phyloP scores from a whole-genome alignment of 768 basidiomycete species.

The Agaricus blazei region DNA sequence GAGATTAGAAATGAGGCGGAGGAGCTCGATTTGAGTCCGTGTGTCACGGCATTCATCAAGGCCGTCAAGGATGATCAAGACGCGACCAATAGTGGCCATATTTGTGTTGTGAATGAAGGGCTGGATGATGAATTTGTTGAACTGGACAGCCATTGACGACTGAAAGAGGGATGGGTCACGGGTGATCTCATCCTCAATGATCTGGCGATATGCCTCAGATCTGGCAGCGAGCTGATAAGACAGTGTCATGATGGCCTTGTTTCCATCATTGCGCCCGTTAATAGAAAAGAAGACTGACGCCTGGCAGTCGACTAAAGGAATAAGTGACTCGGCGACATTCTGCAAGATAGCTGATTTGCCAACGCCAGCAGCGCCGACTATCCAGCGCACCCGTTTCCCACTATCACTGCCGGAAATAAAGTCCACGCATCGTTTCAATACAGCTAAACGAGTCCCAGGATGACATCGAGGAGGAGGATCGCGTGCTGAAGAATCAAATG shows the following conservation, averaged over 20 bases:
- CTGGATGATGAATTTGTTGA: slow-evolving; percentile 12
- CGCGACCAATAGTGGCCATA: too few species aligned
- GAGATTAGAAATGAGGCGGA: slow-evolving; percentile 8
- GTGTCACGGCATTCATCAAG: slow-evolving; percentile 20
- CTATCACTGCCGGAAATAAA: too few species aligned
- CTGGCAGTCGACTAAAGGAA: too few species aligned
- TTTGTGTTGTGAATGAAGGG: neutral
- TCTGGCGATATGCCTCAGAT: neutral
- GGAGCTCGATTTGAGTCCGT: slow-evolving; percentile 11
- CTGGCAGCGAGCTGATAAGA: slow-evolving; percentile 16
- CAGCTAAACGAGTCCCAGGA: too few species aligned
- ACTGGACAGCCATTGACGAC: slow-evolving; percentile 10
- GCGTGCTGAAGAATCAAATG: too few species aligned
- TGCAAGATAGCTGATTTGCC: neutral
- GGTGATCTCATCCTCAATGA: slow-evolving; percentile 5
- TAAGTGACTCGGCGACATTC: neutral
- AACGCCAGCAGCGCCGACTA: too few species aligned
- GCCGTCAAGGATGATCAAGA: slow-evolving; percentile 17
- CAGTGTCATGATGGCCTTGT: slow-evolving; percentile 8
- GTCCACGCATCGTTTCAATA: too few species aligned
- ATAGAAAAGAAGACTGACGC: neutral
- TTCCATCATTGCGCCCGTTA: neutral
- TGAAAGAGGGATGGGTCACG: slow-evolving; percentile 6
- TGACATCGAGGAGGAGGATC: too few species aligned
- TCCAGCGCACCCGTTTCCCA: too few species aligned